Base-by-base conservation (phyloP, 441 rosid genomes). In the Eutrema salsugineum region DNA sequence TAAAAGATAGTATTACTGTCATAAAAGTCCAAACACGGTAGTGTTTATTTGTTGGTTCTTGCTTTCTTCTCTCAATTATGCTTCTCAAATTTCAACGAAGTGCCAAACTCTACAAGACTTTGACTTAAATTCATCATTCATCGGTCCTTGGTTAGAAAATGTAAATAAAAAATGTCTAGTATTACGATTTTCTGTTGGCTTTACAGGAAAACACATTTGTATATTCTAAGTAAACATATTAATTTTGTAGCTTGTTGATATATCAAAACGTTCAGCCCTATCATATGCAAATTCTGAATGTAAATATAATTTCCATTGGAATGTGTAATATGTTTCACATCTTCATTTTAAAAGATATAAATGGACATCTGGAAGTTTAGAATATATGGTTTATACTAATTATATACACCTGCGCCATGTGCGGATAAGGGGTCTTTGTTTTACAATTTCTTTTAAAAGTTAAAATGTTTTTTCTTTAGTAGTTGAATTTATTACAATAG, bases 41-140 rank as follows among this genome's bases (percentile, higher is more conserved):
- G 12, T 59, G 30, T 74, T 33, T 42, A 6, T 50, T 49, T 50
- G 49, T 66, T 67, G 40, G 50, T 42, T 66, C 24, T 56, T 66
- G 53, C 15, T 48, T 73, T 39, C 38, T 16, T 65, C 15, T 49
- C 55, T 50, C 40, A 43, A 19, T 55, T 42, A 66, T 66, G 67
- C 72, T 73, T 44, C 15, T 50, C n/a, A 59, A 50, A 40, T 67
- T 67, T 74, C 73, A 67, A 67, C 68, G 24, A 59, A 59, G 49
- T 74, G 68, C 78, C 73, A 42, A 74, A 60, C 56, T 74, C 73
- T 66, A 57, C 43, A 38, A 72, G 8, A 54, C 73, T 66, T 48
- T 35, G 38, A 64, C 11, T 54, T 33, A 20, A 43, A 54, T 32
- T 46, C 17, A 63, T 71, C 38, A 63, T 32, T 46, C 30, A 47